Evolutionary conservation across 2,329 filamentous ascomycete species (phyloP).

Genomic region (Aspergillus eucalypticola): DNA sequence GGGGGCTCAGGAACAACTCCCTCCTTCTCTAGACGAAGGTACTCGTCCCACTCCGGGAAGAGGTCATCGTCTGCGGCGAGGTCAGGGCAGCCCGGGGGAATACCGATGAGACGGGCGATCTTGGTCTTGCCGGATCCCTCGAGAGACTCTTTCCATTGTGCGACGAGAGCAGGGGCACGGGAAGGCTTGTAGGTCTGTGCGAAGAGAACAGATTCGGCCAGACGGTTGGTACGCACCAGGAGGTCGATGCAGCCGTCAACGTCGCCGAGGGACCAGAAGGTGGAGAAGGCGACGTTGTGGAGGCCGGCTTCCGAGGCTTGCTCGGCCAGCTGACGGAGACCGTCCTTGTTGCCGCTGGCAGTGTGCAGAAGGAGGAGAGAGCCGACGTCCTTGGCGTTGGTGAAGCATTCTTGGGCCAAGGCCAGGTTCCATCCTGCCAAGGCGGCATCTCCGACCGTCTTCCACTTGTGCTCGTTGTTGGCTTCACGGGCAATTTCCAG

Average conservation of each 20-base stretch:
- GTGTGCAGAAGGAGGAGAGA: constrained; percentile 86
- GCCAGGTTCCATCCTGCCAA: constrained; percentile 81
- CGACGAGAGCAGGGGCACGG: constrained; percentile 65
- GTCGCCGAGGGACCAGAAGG: constrained; percentile 83
- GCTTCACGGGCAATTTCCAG: constrained; percentile 79
- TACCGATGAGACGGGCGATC: constrained; percentile 77
- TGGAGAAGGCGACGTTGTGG: constrained; percentile 92
- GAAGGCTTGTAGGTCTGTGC: constrained; percentile 95
- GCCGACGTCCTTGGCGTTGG: constrained; percentile 84
- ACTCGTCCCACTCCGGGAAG: constrained; percentile 96
- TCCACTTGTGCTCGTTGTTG: constrained; percentile 96
- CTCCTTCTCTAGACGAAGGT: constrained; percentile 75
- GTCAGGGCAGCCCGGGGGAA: constrained; percentile 71
- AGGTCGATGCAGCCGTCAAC: constrained; percentile 78
- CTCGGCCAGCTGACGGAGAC: constrained; percentile 68
- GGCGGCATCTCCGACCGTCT: constrained; percentile 90
- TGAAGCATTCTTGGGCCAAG: constrained; percentile 90
- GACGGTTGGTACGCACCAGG: constrained; percentile 73
- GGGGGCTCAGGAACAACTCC: constrained; percentile 51
- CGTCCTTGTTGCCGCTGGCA: constrained; percentile 75
- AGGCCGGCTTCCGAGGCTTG: constrained; percentile 75
- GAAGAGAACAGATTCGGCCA: constrained; percentile 86
- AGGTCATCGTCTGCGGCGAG: constrained; percentile 67
- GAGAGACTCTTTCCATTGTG: constrained; percentile 77
- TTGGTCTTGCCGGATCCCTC: constrained; percentile 85